Evolutionary conservation across 306 rosid genomes (phyloP).

Genomic region (Senna tora): DNA sequence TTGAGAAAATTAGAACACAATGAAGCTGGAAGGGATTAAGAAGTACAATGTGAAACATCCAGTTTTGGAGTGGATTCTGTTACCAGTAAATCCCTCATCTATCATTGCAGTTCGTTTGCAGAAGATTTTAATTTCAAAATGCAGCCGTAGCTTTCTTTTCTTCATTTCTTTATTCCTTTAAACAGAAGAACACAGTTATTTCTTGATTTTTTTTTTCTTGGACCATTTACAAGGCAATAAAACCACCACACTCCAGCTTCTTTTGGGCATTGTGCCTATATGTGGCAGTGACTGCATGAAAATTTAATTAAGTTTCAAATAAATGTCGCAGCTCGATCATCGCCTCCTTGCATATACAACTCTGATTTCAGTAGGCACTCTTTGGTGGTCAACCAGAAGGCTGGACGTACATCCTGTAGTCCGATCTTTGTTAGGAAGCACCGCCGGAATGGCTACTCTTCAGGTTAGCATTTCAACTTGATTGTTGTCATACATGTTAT

Average conservation of each 20-base stretch:
- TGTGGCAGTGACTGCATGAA: conserved; percentile 4
- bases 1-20: conserved; percentile 21
- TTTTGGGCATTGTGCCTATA: not conserved
- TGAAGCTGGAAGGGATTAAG: conserved; percentile 6
- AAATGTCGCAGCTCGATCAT: conserved; percentile 71
- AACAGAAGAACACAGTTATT: not conserved
- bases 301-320: conserved; percentile 12
- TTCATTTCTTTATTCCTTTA: conserved; percentile 1
- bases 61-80: not conserved
- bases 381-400: conserved; percentile 84
- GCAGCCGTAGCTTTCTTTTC: not conserved
- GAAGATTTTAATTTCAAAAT: conserved; percentile 2
- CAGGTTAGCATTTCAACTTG: conserved; percentile 57
- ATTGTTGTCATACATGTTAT: no score
- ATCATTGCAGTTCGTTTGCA: not conserved
- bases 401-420: conserved; percentile 78
- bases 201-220: conserved; percentile 22
- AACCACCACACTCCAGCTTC: not conserved
- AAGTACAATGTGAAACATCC: conserved; percentile 4
- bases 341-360: conserved; percentile 82
- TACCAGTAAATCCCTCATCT: not conserved
- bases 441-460: conserved; percentile 77
- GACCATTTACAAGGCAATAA: not conserved
- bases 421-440: conserved; percentile 62
- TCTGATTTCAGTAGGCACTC: conserved; percentile 56